These are phyloP conservation scores for Candida tallmaniae DNA, from an alignment of 805 yeast genomes.

Conservation along the genomic window DNA sequence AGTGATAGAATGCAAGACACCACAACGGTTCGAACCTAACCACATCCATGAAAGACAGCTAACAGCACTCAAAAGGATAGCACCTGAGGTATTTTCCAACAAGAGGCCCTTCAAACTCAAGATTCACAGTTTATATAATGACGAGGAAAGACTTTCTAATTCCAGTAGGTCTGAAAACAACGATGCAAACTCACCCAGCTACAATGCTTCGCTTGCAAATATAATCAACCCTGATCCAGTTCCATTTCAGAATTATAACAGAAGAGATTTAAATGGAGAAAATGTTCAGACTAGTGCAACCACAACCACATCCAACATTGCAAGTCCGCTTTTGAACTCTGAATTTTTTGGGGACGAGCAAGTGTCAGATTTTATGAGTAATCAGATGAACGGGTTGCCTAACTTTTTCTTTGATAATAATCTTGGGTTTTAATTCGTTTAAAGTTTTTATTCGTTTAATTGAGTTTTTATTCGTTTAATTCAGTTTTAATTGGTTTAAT, in stretches of 20 bases:
- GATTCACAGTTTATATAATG: conserved; percentile 5
- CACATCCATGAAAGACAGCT: conserved; percentile 4
- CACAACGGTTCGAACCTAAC: background rate
- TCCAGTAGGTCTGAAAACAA: background rate
- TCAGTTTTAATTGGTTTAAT: no score
- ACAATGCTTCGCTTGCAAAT: conserved; percentile 21
- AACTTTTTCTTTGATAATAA: conserved; percentile 38
- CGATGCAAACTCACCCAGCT: conserved; percentile 14
- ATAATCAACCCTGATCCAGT: conserved; percentile 15
- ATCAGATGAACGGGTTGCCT: conserved; percentile 29
- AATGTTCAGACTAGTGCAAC: no score
- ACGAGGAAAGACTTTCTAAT: conserved; percentile 5
- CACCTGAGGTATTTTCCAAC: conserved; percentile 8
- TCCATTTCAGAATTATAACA: no score
- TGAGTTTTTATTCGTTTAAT: no score
- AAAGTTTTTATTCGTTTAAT: no score
- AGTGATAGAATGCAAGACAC: conserved; percentile 6
- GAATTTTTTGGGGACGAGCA: conserved; percentile 16
- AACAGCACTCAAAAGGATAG: conserved; percentile 4
- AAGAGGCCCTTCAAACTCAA: background rate
- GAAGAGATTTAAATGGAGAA: no score
- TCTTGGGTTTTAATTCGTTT: conserved; percentile 18
- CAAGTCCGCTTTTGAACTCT: background rate
- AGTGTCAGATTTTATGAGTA: conserved; percentile 15
- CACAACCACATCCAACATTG: background rate